Evolutionary conservation across 2,329 filamentous ascomycete genomes (phyloP), one percentile per base, ranked within the genome.

Genomic region (Elsinoe batatas): DNA sequence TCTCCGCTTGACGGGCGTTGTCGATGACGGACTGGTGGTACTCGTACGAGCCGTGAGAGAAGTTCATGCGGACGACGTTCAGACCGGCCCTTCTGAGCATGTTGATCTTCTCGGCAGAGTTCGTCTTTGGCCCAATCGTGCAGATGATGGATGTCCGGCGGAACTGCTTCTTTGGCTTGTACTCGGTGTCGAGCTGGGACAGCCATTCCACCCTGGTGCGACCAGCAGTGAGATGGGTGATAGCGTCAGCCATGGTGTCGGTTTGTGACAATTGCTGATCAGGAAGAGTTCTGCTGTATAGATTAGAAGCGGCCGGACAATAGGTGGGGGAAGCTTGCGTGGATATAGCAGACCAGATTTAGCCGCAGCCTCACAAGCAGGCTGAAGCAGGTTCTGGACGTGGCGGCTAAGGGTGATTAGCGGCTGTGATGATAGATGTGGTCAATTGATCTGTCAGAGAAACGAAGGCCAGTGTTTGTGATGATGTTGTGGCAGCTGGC

Each of bases 61-160:
- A 97, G 86, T 98, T 98, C 93, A 98, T 98, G 77, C 93, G 91
- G 65, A 97, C 93, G 64, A 98, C 90, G 76, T 97, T 97, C 68
- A 97, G 85, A 75, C 93, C 93, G 63, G 85, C 86, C 76, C 80
- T 81, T 72, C 91, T 88, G 67, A 98, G 87, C 72, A 84, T 81
- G 76, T 97, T 97, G 78, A 98, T 95, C 74, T 90, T 91, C 78
- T 96, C 88, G 57, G 91, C 85, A 36, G 89, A 95, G 81, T 98
- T 98, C 66, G 93, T 98, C 85, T 97, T 98, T 71, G 93, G 93
- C 61, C 93, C 93, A 71, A 98, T 97, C 67, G 93, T 97, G 79
- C 91, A 90, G 75, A 98, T 96, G 78, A 98, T 98, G 69, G 91
- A 95, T 61, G 91, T 95, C 65, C 93, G 86, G 69, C 93, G 89